Base-by-base conservation (phyloP, 306 rosid genomes). In the Gleditsia sinensis region DNA sequence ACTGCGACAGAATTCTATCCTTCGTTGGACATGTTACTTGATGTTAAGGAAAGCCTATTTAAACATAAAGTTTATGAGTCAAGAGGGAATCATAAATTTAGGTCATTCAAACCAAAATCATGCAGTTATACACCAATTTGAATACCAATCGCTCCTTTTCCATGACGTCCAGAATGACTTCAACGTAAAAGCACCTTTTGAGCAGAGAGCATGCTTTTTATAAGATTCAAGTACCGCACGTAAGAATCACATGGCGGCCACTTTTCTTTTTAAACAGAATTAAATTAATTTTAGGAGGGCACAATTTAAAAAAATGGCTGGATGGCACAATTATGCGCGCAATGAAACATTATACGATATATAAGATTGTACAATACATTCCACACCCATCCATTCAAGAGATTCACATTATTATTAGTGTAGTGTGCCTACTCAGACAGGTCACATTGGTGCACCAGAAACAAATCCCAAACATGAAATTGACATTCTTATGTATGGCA, bases 241-340 rank as follows among this genome's bases (percentile, higher is more conserved):
- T 85, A 85, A 81, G 49, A 62, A 69, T n/a, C 88, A 83, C 86
- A 67, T 85, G 92, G 68, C 23, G 17, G 74, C 80, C 86, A 71
- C 66, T 75, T 17, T 39, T 69, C 75, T 69, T 43, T 46, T 66
- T 68, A n/a, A 59, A 49, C 56, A 60, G 27, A 59, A 43, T 64
- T 33, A 55, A 43, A 36, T 30, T 56, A 37, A 72, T 79, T 55
- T 78, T 62, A 51, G 56, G 49, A 48, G 21, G 33, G 36, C 34
- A 23, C 16, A 54, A 42, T 13, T 40, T 36, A 65, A 32, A 32
- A 51, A 51, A 65, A 50, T 30, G 40, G 21, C 30, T 62, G 17
- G 19, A 71, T 6, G 51, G 57, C 69, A 63, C 50, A 39, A 39
- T 37, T 16, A 63, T 13, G 5, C 9, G 36, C 34, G 25, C 50